A percentile compares a stretch with the other conserved stretches of the same genome.
Conservation (phyloP, 1,139 yeast species). For the Geotrichum reessii region DNA sequence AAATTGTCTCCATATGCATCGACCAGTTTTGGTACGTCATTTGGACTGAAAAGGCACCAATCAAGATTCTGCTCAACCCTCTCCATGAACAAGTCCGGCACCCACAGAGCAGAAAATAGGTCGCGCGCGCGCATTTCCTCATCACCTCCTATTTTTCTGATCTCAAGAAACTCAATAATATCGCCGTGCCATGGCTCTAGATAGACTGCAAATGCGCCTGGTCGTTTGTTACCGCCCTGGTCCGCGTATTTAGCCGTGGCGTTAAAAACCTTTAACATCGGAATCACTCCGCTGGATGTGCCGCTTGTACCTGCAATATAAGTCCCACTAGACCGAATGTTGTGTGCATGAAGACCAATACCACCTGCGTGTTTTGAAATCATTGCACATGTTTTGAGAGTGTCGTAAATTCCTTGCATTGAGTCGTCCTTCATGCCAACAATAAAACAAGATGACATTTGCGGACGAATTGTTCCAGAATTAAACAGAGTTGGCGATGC, state of each 20-base stretch:
- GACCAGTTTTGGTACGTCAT: constrained; percentile 66
- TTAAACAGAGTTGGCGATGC: constrained; percentile 80
- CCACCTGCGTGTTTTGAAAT: constrained; percentile 83
- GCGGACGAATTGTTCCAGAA: constrained; percentile 70
- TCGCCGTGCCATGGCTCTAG: constrained; percentile 86
- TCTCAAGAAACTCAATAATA: constrained; percentile 63
- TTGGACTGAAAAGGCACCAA: constrained; percentile 77
- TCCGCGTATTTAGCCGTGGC: constrained; percentile 83
- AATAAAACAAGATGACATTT: constrained; percentile 74
- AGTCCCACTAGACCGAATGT: constrained; percentile 66
- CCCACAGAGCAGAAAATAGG: constrained; percentile 76
- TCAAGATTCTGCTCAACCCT: constrained; percentile 62
- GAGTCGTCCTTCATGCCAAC: constrained; percentile 77
- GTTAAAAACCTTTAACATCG: constrained; percentile 78
- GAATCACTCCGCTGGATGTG: constrained; percentile 69
- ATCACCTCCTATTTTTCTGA: constrained; percentile 75
- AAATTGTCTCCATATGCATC: constrained; percentile 70
- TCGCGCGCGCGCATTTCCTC: constrained; percentile 81
- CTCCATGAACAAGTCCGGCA: constrained; percentile 76
- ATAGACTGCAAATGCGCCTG: constrained; percentile 78
- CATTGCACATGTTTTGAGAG: constrained; percentile 68
- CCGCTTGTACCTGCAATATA: constrained; percentile 74
- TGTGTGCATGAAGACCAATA: constrained; percentile 72
- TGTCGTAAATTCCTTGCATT: constrained; percentile 73
- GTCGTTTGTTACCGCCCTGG: constrained; percentile 83